Base-by-base conservation (phyloP, 805 yeast species). In the Blastobotrys mokoenaii region DNA sequence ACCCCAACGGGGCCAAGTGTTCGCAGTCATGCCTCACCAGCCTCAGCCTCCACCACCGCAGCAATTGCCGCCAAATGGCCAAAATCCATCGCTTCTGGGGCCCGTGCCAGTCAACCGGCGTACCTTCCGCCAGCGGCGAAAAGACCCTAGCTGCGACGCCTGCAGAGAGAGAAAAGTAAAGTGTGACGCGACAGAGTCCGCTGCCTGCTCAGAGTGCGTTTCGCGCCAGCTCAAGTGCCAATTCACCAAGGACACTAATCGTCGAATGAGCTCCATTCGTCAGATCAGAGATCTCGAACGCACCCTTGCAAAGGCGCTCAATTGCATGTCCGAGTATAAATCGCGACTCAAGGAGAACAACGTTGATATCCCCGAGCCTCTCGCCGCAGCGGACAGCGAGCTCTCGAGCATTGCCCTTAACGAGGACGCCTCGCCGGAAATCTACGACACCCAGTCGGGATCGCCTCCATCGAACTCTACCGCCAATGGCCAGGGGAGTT, bases 91-190 rank as follows among this genome's bases (percentile, higher is more conserved):
- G 7, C 20, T 34, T 5, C 22, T 34, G 20, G 38, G 38, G 14
- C 20, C 38, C 14, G 38, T 34, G 20, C 38, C 40, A 12, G 30
- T 37, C 3, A 38, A 41, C 43, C 44, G 52, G 16, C 46, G 61
- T 5, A 54, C 58, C 20, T 55, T 57, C 35, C 52, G 62, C 11
- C 60, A 57, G 38, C 55, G 62, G 25, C 44, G 62, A 12, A 58
- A 58, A 34, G 59, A 58, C 41, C 62, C 62, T 9, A 57, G 61
- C 9, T 58, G 62, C 47, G 62, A 58, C 36, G 59, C 62, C 29
- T 58, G 62, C 38, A 50, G 62, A 18, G 62, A 58, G 40, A 51
- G 62, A 16, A 58, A 58, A 41, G 62, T 58, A 43, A 58, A 58
- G 45, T 58, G 62, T 53, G 62, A 58, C 42, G 60, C 62, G 15